These are phyloP conservation scores for Fusarium sp. DNA, from an alignment of 2,329 filamentous ascomycete species.

Conservation along the genomic window DNA sequence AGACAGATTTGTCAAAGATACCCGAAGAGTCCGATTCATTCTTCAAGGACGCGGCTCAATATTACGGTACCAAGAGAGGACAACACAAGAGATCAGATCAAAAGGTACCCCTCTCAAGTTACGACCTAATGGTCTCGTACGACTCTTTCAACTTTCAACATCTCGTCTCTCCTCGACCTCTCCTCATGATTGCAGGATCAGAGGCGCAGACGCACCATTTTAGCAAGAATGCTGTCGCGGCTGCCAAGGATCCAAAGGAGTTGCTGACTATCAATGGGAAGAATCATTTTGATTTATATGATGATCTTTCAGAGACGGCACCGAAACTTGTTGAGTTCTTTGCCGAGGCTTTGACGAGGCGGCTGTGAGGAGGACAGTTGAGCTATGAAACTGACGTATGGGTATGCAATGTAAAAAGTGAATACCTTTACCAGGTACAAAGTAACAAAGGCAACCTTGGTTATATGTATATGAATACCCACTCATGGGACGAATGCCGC, in stretches of 20 bases:
- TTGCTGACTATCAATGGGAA: neutral
- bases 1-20: neutral
- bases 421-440: no score
- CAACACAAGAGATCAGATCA: neutral
- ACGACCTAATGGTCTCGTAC: neutral
- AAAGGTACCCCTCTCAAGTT: neutral
- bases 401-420: neutral
- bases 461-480: no score
- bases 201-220: neutral
- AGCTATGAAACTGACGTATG: neutral
- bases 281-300: constrained; percentile 1
- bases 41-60: neutral
- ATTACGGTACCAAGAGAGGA: neutral
- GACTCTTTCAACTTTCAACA: neutral
- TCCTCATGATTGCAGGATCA: neutral
- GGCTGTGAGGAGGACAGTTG: neutral
- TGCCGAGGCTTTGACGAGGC: neutral
- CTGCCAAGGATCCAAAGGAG: neutral
- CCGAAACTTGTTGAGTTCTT: neutral
- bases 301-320: neutral
- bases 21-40: neutral
- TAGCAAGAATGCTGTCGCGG: neutral
- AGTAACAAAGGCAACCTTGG: no score
- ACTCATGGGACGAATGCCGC: no score
- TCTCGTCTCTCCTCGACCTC: neutral